phyloP scores from a whole-genome alignment of 2,329 filamentous ascomycete species.

The Fusarium sp. region DNA sequence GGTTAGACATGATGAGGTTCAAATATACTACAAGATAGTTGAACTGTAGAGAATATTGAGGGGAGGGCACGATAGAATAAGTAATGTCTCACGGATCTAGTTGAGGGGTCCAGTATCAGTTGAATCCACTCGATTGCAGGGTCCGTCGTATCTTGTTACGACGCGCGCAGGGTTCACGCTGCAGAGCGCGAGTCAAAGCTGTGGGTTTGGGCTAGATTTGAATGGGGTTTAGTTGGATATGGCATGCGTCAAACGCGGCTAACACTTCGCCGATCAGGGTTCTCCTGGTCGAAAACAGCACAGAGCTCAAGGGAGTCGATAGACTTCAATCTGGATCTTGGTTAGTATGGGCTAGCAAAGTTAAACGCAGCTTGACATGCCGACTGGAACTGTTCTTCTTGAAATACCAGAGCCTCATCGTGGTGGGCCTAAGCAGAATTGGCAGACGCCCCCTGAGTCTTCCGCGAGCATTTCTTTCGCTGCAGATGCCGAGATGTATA shows the following conservation, averaged over 20 bases:
- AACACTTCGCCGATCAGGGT: background rate
- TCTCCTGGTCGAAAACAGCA: background rate
- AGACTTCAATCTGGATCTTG: background rate
- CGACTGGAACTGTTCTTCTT: no score
- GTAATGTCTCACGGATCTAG: background rate
- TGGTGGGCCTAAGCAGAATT: background rate
- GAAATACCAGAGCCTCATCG: background rate
- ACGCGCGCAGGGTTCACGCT: background rate
- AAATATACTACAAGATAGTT: background rate
- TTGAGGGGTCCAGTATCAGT: background rate
- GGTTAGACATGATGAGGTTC: background rate
- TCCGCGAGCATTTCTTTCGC: accelerated
- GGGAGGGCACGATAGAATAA: background rate
- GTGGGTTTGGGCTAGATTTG: background rate
- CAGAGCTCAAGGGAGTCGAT: background rate
- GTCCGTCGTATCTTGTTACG: background rate
- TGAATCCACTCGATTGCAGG: background rate
- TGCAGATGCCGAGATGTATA: background rate
- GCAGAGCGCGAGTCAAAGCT: background rate
- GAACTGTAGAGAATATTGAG: background rate
- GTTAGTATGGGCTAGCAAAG: background rate
- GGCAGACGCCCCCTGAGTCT: background rate
- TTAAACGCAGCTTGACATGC: no score
- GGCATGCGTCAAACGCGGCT: background rate
- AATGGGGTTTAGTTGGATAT: background rate